These are phyloP conservation scores for Cryphonectria japonica DNA, from an alignment of 2,329 filamentous ascomycete genomes.

Conservation along the genomic window DNA sequence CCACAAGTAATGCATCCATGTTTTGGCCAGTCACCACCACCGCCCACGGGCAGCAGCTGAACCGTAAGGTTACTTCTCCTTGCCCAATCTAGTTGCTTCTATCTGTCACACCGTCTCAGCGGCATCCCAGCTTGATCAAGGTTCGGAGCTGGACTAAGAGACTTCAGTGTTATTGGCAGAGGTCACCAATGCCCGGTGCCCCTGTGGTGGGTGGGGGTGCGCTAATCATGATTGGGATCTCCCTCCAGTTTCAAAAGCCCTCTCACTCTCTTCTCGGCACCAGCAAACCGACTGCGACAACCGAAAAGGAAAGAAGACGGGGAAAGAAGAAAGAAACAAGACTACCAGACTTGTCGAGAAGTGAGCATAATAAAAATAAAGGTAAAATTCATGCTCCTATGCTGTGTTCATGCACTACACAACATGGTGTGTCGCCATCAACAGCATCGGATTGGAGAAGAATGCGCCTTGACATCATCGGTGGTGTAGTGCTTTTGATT, in stretches of 20 bases:
- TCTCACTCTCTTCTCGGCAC: background rate
- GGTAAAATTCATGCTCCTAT: background rate
- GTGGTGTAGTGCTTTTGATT: background rate
- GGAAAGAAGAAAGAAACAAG: background rate
- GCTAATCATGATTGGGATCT: slow-evolving; percentile 15
- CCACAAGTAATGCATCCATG: background rate
- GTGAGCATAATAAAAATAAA: too few relatives aligned
- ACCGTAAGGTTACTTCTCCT: background rate
- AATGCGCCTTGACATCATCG: background rate
- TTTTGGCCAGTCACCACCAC: background rate
- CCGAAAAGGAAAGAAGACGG: background rate
- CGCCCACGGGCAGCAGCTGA: background rate
- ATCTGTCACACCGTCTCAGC: slow-evolving; percentile 14
- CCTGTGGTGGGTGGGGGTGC: background rate
- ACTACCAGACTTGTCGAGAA: background rate
- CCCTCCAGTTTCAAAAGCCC: slow-evolving; percentile 1
- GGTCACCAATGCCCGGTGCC: background rate
- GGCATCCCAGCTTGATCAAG: slow-evolving; percentile 5
- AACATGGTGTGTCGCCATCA: background rate
- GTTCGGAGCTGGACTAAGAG: slow-evolving; percentile 1
- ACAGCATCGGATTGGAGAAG: background rate
- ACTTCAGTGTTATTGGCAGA: slow-evolving; percentile 7
- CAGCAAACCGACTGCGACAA: background rate
- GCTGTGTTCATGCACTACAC: slow-evolving; percentile 8
- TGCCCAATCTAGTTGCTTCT: background rate